A percentile compares a stretch with the other conserved stretches of the same genome.
These are phyloP conservation scores for Vanrija sp. DNA, from an alignment of 1,284 basidiomycete genomes.

Conservation along the genomic window DNA sequence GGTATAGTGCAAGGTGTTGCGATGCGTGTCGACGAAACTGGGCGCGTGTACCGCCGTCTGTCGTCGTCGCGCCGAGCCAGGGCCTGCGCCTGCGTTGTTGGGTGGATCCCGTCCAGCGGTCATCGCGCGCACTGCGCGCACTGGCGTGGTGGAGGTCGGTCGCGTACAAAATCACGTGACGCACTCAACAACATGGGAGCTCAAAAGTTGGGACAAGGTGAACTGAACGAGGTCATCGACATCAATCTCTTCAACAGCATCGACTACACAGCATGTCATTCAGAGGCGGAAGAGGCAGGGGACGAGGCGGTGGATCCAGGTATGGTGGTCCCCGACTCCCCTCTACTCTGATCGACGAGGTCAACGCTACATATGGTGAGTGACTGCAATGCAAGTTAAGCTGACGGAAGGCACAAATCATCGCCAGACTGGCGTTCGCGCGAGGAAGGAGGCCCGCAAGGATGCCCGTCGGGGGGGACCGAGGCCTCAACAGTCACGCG, in stretches of 20 bases:
- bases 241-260: background rate
- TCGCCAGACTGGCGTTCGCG: background rate
- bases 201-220: too few species aligned
- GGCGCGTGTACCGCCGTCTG: too few species aligned
- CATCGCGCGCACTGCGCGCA: too few species aligned
- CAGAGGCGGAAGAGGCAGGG: conserved; percentile 2
- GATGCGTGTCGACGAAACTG: too few species aligned
- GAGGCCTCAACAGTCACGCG: conserved; percentile 34
- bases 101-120: too few species aligned
- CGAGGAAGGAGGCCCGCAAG: conserved; percentile 16
- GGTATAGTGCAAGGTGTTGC: too few species aligned
- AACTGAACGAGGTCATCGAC: background rate
- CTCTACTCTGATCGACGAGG: conserved; percentile 32
- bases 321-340: conserved; percentile 36
- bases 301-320: background rate
- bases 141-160: too few species aligned
- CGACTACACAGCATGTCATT: background rate
- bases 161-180: background rate
- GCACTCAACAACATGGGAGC: background rate
- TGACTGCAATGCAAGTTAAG: background rate
- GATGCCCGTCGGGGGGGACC: conserved; percentile 7
- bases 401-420: conserved; percentile 3
- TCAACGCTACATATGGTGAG: conserved; percentile 31
- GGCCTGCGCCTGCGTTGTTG: too few species aligned
- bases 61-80: too few species aligned